Base-by-base conservation (phyloP, 2,329 filamentous ascomycete species). In the Trichoderma gracile region DNA sequence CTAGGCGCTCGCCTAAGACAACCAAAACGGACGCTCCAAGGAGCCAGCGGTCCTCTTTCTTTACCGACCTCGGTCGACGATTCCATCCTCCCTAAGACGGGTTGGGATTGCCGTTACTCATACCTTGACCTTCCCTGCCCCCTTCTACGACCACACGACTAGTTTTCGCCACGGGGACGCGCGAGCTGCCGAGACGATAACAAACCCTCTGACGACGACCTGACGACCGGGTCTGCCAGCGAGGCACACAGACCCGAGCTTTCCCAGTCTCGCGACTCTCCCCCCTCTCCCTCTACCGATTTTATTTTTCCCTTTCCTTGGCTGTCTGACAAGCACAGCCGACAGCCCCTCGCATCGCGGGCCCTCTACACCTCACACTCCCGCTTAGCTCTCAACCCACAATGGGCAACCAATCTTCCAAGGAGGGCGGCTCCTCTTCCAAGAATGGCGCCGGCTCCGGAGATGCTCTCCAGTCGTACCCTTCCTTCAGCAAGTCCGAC, bases 401-500 rank as follows among this genome's bases (percentile, higher is more conserved):
- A 70, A 93, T 93, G 90, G 90, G 90, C 75, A 93, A 92, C 77
- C 86, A 91, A 78, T 83, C 82, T 71, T 93, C 90, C 71, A 86
- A 85, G 72, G 83, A 85, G 74, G 78, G 80, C 71, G 80, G 81
- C 65, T 74, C 78, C 66, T 75, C 42, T n/a, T 49, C 80, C 71
- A 90, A 86, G 77, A 75, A 78, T 65, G 79, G 79, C 66, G 74
- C 75, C 66, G 50, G 45, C 19, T 54, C 49, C 8, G 21, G 25
- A 17, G 57, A 56, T 67, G 73, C 70, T 50, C 81, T 97, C 65
- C 89, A 92, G 76, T 91, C 92, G 33, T 96, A 95, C 77, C 94
- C 93, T 30, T 97, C 94, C 30, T 94, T 98, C 75, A 91, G 89
- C 79, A 90, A 90, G 75, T 92, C 93, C 64, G 94, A 98, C 75